phyloP scores from a whole-genome alignment of 1,284 basidiomycete species.

The Ganoderma boninense region DNA sequence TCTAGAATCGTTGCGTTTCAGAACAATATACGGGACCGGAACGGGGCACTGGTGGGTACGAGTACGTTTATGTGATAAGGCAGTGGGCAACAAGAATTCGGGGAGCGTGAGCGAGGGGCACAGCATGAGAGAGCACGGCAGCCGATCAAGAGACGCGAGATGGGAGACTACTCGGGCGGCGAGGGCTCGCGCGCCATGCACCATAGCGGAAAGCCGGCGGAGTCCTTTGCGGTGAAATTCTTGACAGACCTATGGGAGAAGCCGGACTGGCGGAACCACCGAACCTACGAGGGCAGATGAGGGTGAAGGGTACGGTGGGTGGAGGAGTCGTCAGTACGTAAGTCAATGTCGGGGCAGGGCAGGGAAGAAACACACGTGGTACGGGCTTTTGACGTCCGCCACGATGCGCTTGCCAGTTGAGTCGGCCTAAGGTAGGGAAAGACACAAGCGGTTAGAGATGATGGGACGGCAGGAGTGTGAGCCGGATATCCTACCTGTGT shows the following conservation, averaged over 20 bases:
- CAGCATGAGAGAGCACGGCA: not conserved
- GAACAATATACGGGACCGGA: not conserved
- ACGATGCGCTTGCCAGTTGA: constrained; percentile 19
- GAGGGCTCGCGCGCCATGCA: constrained; percentile 35
- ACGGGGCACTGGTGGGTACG: not conserved
- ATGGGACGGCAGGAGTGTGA: not conserved
- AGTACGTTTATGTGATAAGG: not conserved
- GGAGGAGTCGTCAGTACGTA: not conserved
- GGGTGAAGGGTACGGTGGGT: not conserved
- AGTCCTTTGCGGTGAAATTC: constrained; percentile 36
- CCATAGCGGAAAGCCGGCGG: constrained; percentile 41
- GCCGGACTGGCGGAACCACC: constrained; percentile 35
- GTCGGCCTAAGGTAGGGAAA: constrained; percentile 33
- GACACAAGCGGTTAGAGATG: not conserved
- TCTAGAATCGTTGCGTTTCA: constrained; percentile 1
- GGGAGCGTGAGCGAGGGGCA: not conserved
- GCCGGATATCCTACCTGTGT: constrained; percentile 29
- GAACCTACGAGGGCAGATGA: constrained; percentile 28
- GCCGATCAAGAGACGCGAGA: not conserved
- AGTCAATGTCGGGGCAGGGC: not conserved
- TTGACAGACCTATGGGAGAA: constrained; percentile 39
- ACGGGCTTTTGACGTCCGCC: constrained; percentile 37
- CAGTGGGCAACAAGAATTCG: not conserved
- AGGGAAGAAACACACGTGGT: constrained; percentile 30
- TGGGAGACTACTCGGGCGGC: constrained; percentile 3